Evolutionary conservation across 768 basidiomycete genomes (phyloP), one percentile per base, ranked within the genome.

Genomic region (Rhizopogon vesiculosus): DNA sequence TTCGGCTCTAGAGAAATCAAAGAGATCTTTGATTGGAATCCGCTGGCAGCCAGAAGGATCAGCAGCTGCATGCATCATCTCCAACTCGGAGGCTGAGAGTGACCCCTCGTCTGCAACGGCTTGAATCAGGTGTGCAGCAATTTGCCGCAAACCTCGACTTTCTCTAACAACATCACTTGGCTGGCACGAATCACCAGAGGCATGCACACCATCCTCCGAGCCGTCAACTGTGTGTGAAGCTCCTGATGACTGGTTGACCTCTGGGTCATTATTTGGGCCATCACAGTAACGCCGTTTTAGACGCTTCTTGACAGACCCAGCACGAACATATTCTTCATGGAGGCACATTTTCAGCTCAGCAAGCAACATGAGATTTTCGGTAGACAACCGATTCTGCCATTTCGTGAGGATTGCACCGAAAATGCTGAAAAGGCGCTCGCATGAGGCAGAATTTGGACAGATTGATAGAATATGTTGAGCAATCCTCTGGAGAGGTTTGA

Each of bases 361-460:
- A 38, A 72, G 59, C 12, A 55, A 53, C 6, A 52, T 54, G 12
- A 72, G 55, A 7, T 56, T 54, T n/a, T 61, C n/a, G 2, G 45
- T 65, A 3, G 59, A 56, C 33, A 69, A 60, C 6, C 60, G 58
- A 51, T 61, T 65, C 3, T 60, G 61, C 6, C 66, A 54, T 52
- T 69, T 69, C 2, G 62, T 69, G 18, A 69, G 58, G n/a, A 60
- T 71, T 42, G 58, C 61, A 7, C 70, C 68, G 53, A 72, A 67
- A 3, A 58, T 51, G 40, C 70, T 72, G 58, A 69, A 71, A 7
- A 72, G 61, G 5, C 61, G 54, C 54, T 72, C 63, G 29, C 66
- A 67, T 28, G 69, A 69, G 22, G 70, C 69, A 7, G 69, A 72
- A 52, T 70, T 72, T 18, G 65, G 59, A 38, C 51, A 62, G 19